These are phyloP conservation scores for Amylocystis lapponica DNA, from an alignment of 768 basidiomycete species.

Conservation along the genomic window DNA sequence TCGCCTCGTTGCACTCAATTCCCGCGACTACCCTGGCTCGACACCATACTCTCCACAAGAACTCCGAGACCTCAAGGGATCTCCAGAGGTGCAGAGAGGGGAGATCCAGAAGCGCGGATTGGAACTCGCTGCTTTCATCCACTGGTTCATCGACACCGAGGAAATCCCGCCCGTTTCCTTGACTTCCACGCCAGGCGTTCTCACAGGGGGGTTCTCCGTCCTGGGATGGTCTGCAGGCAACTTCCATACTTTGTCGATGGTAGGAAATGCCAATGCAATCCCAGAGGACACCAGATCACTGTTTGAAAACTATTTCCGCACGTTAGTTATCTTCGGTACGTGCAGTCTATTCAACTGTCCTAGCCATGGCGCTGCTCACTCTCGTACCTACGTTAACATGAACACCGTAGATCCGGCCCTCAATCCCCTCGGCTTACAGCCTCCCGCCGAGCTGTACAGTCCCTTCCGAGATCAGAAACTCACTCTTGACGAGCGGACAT, in stretches of 20 bases:
- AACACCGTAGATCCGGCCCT: background rate
- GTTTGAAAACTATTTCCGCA: constrained; percentile 7
- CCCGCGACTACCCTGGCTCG: constrained; percentile 25
- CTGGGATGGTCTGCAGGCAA: constrained; percentile 16
- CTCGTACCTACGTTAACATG: too few relatives aligned
- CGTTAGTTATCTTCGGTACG: constrained; percentile 13
- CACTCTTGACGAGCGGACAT: background rate
- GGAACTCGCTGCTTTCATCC: constrained; percentile 13
- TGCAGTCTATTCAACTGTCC: too few relatives aligned
- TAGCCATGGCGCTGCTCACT: too few relatives aligned
- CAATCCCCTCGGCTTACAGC: background rate
- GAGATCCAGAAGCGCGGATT: constrained; percentile 6
- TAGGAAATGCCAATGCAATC: constrained; percentile 8
- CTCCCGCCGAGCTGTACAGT: background rate
- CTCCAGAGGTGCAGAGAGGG: background rate
- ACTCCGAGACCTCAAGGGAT: background rate
- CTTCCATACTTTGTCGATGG: constrained; percentile 6
- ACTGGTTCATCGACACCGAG: constrained; percentile 13
- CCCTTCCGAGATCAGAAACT: constrained; percentile 1
- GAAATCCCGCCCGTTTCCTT: constrained; percentile 5
- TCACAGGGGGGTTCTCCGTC: background rate
- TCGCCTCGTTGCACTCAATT: constrained; percentile 20
- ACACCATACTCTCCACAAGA: constrained; percentile 16
- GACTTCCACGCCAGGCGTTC: background rate
- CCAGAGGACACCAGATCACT: constrained; percentile 8